Percentiles rank a stretch among this genome's conserved stretches.
Evolutionary conservation across 2,329 filamentous ascomycete species (phyloP).

Genomic region (Malbranchea cinnamomea): DNA sequence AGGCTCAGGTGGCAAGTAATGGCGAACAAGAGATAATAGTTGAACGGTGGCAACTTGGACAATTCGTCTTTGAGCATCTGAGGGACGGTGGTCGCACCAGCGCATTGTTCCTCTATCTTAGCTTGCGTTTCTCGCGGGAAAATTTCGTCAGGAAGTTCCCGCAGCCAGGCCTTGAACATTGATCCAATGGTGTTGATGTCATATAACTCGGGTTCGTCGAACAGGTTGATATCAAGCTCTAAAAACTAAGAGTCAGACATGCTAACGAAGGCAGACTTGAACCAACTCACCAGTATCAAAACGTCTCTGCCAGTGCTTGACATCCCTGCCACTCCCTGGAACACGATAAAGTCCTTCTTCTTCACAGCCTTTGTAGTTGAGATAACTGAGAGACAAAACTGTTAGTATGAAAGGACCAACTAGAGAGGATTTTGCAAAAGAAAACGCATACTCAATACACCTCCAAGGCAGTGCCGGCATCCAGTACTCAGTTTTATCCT

Average conservation of each 20-base stretch:
- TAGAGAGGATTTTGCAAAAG: neutral
- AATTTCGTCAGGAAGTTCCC: conserved; percentile 85
- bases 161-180: conserved; percentile 91
- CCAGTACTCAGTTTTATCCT: conserved; percentile 96
- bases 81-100: conserved; percentile 63
- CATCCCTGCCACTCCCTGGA: conserved; percentile 75
- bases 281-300: conserved; percentile 60
- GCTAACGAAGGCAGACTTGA: neutral
- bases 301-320: conserved; percentile 83
- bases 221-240: conserved; percentile 83
- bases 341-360: conserved; percentile 89
- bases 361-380: conserved; percentile 88
- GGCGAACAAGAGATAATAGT: conserved; percentile 94
- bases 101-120: conserved; percentile 63
- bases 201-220: conserved; percentile 73
- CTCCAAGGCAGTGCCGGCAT: conserved; percentile 94
- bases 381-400: conserved; percentile 39
- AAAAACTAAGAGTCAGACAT: conserved; percentile 7
- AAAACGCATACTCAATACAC: conserved; percentile 58
- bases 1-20: conserved; percentile 93
- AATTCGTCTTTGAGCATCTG: conserved; percentile 81
- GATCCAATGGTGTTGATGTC: conserved; percentile 95
- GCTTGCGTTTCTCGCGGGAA: conserved; percentile 76
- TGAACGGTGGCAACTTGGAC: conserved; percentile 86
- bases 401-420: conserved; percentile 1